These are phyloP conservation scores for Tulasnella sp. DNA, from an alignment of 768 basidiomycete species.

Conservation along the genomic window DNA sequence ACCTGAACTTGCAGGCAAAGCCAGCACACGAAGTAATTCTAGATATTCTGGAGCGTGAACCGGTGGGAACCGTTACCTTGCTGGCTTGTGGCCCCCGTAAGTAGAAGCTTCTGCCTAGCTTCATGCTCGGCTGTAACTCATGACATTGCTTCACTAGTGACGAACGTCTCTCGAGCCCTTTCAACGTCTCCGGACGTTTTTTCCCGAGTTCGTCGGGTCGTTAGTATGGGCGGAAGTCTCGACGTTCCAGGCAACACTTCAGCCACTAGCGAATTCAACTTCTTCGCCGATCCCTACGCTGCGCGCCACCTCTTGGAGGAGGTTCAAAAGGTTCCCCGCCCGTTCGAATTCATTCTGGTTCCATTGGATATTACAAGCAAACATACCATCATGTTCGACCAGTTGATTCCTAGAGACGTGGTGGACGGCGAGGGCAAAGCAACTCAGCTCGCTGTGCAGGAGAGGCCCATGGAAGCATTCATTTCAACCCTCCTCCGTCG, in stretches of 20 bases:
- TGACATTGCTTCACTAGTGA: conserved; percentile 40
- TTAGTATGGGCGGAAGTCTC: conserved; percentile 52
- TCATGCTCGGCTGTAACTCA: too few relatives aligned
- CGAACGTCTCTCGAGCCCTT: conserved; percentile 48
- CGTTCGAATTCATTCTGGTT: conserved; percentile 42
- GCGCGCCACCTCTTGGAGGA: conserved; percentile 43
- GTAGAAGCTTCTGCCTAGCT: neutral
- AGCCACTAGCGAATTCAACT: conserved; percentile 49
- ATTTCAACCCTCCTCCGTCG: conserved; percentile 46
- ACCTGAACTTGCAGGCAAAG: neutral
- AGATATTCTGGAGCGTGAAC: conserved; percentile 36
- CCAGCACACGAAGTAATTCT: conserved; percentile 38
- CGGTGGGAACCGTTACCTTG: conserved; percentile 35
- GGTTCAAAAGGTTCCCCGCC: conserved; percentile 35
- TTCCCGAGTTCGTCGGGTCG: conserved; percentile 40
- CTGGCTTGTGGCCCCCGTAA: conserved; percentile 41
- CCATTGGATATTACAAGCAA: conserved; percentile 51
- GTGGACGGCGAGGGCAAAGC: neutral
- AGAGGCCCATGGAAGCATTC: conserved; percentile 35
- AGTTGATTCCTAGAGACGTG: conserved; percentile 39
- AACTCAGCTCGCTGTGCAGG: conserved; percentile 41
- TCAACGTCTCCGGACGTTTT: conserved; percentile 43
- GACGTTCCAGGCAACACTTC: conserved; percentile 52
- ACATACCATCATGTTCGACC: conserved; percentile 46
- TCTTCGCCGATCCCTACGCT: conserved; percentile 47